Base-by-base conservation (phyloP, 345 rosid genomes). In the Angophora floribunda region DNA sequence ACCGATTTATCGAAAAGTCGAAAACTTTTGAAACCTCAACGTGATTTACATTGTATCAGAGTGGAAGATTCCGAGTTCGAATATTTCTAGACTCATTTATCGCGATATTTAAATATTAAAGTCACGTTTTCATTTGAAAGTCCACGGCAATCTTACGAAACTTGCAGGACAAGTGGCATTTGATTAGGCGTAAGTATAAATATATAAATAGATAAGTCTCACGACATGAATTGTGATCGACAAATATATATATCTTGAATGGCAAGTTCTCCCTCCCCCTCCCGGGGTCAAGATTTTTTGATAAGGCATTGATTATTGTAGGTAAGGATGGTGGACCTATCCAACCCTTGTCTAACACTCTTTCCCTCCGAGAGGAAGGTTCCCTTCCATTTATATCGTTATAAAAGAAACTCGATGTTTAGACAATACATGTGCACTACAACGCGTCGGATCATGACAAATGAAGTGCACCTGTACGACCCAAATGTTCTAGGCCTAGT, bases 41-140 rank as follows among this genome's bases (percentile, higher is more conserved):
- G 2, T 61, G 36, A 2, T n/a, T 1, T 4, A 13, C 13, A 13
- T 4, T 1, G 3, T 13, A 11, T 3, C 4, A 3, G 2, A 4
- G 2, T 0, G 0, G 1, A 17, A 32, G 22, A 17, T 70, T 5
- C 6, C 44, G 11, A 36, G 0, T 17, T 36, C 1, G 1, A 67
- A 36, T 70, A 70, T 70, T 36, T 17, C 1, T 15, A 9, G 1
- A 17, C 4, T 2, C 1, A 2, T 17, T 9, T 17, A 5, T 36
- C 9, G 1, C 17, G 4, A 1, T 70, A 17, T 70, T 17, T 5
- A 17, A 19, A 17, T 5, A 17, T 70, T 70, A 5, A 70, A 9
- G 4, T 36, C 11, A 3, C 26, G 4, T 9, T 17, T 21, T 57
- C 61, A 0, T 57, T 21, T 7, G 4, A 8, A 22, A 57, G 13